Percentiles rank a stretch among this genome's conserved stretches.
phyloP scores from a whole-genome alignment of 2,329 filamentous ascomycete species.

The Xylogone sp. region DNA sequence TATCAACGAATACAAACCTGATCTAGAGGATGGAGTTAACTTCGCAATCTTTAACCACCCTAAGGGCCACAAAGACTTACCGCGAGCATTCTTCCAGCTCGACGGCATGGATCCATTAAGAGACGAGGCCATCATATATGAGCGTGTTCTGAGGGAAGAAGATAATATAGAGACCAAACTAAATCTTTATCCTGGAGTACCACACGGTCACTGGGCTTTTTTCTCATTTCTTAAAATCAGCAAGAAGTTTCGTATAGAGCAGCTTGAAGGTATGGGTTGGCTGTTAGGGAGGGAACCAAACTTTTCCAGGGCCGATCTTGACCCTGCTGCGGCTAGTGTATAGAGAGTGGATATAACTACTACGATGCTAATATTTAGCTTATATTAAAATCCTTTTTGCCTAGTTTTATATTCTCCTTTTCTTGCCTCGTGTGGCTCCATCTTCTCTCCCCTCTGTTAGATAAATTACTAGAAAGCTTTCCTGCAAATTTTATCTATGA shows the following conservation, averaged over 20 bases:
- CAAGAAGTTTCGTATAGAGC: neutral
- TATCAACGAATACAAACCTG: neutral
- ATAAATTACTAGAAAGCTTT: too few species aligned
- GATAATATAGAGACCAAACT: constrained; percentile 1
- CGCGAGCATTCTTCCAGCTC: constrained; percentile 46
- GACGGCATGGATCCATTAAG: constrained; percentile 46
- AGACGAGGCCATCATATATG: constrained; percentile 51
- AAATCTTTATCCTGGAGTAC: neutral
- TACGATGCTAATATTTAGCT: too few species aligned
- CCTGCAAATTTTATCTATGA: too few species aligned
- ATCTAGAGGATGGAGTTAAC: neutral
- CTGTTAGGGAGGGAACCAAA: neutral
- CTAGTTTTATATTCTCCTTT: too few species aligned
- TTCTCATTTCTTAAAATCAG: neutral
- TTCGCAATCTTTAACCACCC: neutral
- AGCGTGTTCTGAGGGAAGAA: constrained; percentile 40
- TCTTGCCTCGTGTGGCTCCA: too few species aligned
- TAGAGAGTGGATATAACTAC: neutral
- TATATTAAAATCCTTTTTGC: too few species aligned
- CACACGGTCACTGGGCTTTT: neutral
- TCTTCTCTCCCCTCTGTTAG: too few species aligned
- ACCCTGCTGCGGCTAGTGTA: neutral
- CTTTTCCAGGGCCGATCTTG: neutral
- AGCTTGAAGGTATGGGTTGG: neutral
- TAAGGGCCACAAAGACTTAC: constrained; percentile 29